Base-by-base conservation (phyloP, 2,329 filamentous ascomycete species). In the Xylariaceae sp. region DNA sequence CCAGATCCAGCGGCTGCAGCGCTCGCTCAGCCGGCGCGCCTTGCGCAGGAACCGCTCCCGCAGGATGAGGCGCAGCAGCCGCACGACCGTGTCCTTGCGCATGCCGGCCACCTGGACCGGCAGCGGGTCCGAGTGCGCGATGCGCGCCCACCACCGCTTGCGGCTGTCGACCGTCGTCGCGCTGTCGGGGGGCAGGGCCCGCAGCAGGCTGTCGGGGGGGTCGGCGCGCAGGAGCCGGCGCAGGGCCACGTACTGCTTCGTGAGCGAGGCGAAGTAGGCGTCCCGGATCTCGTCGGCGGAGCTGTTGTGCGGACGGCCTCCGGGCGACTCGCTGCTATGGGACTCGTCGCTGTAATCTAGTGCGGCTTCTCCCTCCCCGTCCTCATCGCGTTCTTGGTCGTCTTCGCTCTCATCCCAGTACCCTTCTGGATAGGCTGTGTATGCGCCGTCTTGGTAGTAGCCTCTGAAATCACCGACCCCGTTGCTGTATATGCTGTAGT, bases 1-100 rank as follows among this genome's bases (percentile, higher is more conserved):
- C 89, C 88, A 95, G 4, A 85, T 65, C 90, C 90, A 96, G 12
- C 77, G 71, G 39, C 86, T 88, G 4, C 84, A 77, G 30, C 79
- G 72, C 47, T 75, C 71, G 17, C 75, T 67, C 19, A 87, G 64
- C 19, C 70, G 67, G 15, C 66, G 59, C n/a, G 72, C 73, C 31
- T 70, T 71, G 29, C 69, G 71, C 33, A 82, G 69, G 32, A 83
- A 75, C 39, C 75, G 76, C 33, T 76, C 75, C 13, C 70, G 68
- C 18, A 82, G 64, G n/a, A 84, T 61, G 33, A 89, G 65, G 17
- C 74, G 70, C 24, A 94, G 55, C 19, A 90, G 66, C 22, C 73
- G 69, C 31, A 90, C 61, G 3, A 83, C 70, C 28, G 73, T 76
- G 12, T 73, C 68, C 44, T 82, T 79, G 49, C 78, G 69, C 67